phyloP scores from a whole-genome alignment of 2,329 filamentous ascomycete genomes.

The Colletotrichum horii region DNA sequence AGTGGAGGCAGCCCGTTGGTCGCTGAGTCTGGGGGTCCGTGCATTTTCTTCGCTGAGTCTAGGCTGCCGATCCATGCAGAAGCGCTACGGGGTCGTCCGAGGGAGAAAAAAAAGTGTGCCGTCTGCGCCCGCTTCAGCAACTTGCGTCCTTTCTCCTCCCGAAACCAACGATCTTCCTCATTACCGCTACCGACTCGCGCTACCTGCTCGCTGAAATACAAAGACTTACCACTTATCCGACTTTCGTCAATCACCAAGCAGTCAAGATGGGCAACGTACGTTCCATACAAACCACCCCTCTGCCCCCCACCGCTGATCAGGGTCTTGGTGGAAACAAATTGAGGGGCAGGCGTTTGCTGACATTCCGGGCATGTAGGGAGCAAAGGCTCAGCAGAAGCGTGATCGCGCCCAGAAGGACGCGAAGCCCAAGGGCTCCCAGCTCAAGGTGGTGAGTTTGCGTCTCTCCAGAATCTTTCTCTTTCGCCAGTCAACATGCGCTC shows the following conservation, averaged over 20 bases:
- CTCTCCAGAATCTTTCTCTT: not conserved
- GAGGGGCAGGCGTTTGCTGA: conserved; percentile 13
- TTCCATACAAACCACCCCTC: not conserved
- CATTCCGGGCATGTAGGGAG: conserved; percentile 50
- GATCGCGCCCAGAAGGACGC: conserved; percentile 72
- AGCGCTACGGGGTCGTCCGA: conserved; percentile 10
- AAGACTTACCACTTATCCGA: not conserved
- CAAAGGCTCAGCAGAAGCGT: conserved; percentile 74
- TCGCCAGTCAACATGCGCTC: conserved; percentile 8
- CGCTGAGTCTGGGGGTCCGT: not conserved
- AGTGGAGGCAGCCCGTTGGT: not conserved
- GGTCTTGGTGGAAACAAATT: conserved; percentile 21
- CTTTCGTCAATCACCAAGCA: not conserved
- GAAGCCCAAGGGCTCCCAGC: conserved; percentile 64
- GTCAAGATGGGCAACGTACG: conserved; percentile 26
- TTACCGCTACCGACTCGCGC: not conserved
- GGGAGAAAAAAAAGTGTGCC: not conserved
- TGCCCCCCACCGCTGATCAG: conserved; percentile 17
- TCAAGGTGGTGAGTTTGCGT: conserved; percentile 63
- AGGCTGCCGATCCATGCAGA: conserved; percentile 12
- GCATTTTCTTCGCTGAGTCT: not conserved
- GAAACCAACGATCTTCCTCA: not conserved
- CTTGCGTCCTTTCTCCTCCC: not conserved
- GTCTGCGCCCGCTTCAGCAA: not conserved
- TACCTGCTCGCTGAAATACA: not conserved